Evolutionary conservation across 176 grass and related monocot genomes (phyloP).

Genomic region (Musa acuminata): DNA sequence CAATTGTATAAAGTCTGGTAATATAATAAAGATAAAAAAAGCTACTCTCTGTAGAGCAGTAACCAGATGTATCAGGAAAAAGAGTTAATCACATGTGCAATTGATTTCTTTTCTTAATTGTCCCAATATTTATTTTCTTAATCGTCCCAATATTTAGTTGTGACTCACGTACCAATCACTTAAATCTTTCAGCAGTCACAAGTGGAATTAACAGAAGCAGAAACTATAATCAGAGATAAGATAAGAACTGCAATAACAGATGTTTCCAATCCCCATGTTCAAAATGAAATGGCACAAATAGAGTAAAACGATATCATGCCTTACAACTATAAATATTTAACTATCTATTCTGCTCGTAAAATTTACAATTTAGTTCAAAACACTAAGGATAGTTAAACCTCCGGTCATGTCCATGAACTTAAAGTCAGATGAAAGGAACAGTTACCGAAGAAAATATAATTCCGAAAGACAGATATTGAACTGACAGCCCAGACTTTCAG

Average conservation of each 20-base stretch:
- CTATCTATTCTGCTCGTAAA: not conserved
- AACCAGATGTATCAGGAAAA: not conserved
- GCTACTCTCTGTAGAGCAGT: not conserved
- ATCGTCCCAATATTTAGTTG: not conserved
- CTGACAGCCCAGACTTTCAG: conserved; percentile 79
- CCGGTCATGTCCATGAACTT: not conserved
- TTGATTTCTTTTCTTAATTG: not conserved
- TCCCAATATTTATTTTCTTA: not conserved
- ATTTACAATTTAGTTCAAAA: not conserved
- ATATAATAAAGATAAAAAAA: not conserved
- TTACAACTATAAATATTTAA: too few relatives aligned
- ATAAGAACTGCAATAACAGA: not conserved
- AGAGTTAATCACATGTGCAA: not conserved
- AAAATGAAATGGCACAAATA: too few relatives aligned
- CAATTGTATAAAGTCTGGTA: not conserved
- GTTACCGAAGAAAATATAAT: conserved; percentile 74
- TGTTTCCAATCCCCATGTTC: too few relatives aligned
- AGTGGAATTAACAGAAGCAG: not conserved
- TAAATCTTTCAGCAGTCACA: not conserved
- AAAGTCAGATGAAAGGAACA: not conserved
- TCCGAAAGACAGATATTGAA: conserved; percentile 76
- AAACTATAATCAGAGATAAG: not conserved
- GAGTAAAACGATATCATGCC: too few relatives aligned
- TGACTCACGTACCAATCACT: not conserved
- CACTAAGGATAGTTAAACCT: not conserved